Base-by-base conservation (phyloP, 768 basidiomycete genomes). In the Pleurotus eryngii region DNA sequence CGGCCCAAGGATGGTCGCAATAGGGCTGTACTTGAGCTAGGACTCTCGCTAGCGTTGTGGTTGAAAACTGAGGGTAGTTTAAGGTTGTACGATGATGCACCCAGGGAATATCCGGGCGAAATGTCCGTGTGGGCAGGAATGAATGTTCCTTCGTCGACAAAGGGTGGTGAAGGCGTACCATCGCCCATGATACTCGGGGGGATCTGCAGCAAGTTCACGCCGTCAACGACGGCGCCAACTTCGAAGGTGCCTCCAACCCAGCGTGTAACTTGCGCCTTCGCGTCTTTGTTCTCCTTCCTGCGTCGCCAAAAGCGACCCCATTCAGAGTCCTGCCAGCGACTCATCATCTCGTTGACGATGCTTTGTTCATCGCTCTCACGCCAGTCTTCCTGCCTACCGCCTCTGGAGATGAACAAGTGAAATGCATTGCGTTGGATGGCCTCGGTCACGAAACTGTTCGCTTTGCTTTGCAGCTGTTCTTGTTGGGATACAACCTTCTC, bases 161-260 rank as follows among this genome's bases (percentile, higher is more conserved):
- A 56, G 60, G 61, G 53, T 35, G 60, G 24, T 5, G 46, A 30
- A 39, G 48, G 27, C n/a, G 51, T 24, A 57, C 37, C 49, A 47
- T 26, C 37, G 27, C 37, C 55, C 12, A 15, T 7, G 15, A 11
- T 20, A 17, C 14, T 40, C 12, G 18, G 6, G 2, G 51, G 17
- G 27, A 27, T 73, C 45, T 79, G 72, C 49, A 86, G 71, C 30
- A 88, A 72, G 59, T 84, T 80, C 50, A 91, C 78, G 9, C 89
- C 91, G 26, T 54, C 51, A 38, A 92, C 73, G 59, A 93, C 78
- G n/a, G 78, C 78, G 2, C 91, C 91, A 38, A 93, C 76, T 64
- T 90, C 87, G 60, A 93, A 93, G 58, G 84, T 89, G 20, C 76
- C 77, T 24, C 91, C 89, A 26, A 89, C 78, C 88, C 89, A 92